Percentiles rank a stretch among this genome's conserved stretches.
phyloP scores from a whole-genome alignment of 108 stramenopile genomes.

The Licmophora abbreviata region DNA sequence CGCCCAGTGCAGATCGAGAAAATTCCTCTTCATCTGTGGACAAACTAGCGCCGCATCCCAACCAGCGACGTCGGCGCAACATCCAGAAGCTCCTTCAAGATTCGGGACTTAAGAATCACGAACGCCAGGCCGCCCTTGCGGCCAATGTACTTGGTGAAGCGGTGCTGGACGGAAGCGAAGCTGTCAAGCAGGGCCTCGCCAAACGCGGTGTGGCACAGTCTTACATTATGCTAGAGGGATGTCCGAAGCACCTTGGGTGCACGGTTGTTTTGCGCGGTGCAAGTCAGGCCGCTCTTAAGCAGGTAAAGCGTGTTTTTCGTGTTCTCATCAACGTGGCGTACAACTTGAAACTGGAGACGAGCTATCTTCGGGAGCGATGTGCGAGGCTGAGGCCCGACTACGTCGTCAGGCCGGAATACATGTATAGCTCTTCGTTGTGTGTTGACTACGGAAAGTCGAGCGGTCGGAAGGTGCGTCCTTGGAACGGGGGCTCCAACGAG shows the following conservation, averaged over 20 bases:
- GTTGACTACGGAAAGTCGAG: constrained; percentile 75
- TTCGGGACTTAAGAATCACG: constrained; percentile 39
- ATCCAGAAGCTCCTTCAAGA: constrained; percentile 36
- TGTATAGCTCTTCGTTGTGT: constrained; percentile 63
- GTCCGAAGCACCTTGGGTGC: constrained; percentile 84
- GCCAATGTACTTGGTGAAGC: constrained; percentile 70
- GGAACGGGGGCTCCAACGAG: constrained; percentile 78
- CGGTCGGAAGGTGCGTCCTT: constrained; percentile 64
- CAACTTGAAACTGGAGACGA: constrained; percentile 90
- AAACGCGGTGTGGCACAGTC: constrained; percentile 81
- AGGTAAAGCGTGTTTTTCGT: constrained; percentile 79
- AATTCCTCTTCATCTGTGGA: too few species aligned
- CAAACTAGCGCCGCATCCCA: too few species aligned
- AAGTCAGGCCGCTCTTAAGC: constrained; percentile 62
- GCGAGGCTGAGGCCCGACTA: constrained; percentile 53
- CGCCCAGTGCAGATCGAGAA: too few species aligned
- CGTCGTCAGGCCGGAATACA: constrained; percentile 26
- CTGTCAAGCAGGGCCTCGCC: constrained; percentile 65
- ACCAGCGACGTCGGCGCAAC: too few species aligned
- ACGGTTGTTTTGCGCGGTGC: constrained; percentile 89
- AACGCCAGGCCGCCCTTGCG: constrained; percentile 68
- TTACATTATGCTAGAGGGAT: constrained; percentile 85
- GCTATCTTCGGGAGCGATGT: constrained; percentile 81
- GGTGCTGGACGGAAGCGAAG: constrained; percentile 73
- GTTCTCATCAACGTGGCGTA: constrained; percentile 86